Percentiles rank a stretch among this genome's conserved stretches.
phyloP scores from a whole-genome alignment of 148 eudicot species.

The Rhododendron henanense region DNA sequence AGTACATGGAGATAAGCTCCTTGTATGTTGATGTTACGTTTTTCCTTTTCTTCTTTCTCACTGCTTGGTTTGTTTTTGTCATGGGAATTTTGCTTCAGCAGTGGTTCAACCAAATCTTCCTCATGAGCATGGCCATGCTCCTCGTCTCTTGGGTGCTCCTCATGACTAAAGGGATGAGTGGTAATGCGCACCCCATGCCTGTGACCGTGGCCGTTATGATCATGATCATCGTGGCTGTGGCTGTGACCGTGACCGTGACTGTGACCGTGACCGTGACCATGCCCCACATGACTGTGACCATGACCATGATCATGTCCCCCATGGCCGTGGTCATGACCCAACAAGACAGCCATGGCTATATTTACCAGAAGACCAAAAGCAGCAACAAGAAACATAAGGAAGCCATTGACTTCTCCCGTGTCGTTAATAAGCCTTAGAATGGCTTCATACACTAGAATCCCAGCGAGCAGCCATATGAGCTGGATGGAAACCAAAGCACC shows the following conservation, averaged over 20 bases:
- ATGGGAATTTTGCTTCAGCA: constrained; percentile 27
- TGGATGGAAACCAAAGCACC: constrained; percentile 91
- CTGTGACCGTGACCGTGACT: constrained; percentile 19
- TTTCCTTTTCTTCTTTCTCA: constrained; percentile 26
- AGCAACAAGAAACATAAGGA: constrained; percentile 75
- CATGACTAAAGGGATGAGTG: constrained; percentile 16
- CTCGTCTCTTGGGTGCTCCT: constrained; percentile 2
- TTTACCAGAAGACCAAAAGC: constrained; percentile 82
- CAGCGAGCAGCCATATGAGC: constrained; percentile 91
- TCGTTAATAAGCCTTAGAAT: constrained; percentile 49
- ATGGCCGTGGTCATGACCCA: constrained; percentile 56
- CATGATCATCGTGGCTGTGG: constrained; percentile 27
- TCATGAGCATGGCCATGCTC: constrained; percentile 40
- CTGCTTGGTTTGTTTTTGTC: constrained; percentile 3
- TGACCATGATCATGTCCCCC: constrained; percentile 26
- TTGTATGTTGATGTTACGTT: constrained; percentile 60
- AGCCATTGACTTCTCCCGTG: constrained; percentile 78
- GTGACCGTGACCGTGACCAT: constrained; percentile 24
- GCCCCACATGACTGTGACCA: constrained; percentile 18
- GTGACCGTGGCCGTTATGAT: constrained; percentile 23
- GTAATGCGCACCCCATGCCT: constrained; percentile 46
- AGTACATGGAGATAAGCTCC: constrained; percentile 86
- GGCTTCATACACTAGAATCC: constrained; percentile 88
- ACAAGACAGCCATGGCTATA: constrained; percentile 63
- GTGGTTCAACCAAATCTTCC: constrained; percentile 37